Evolutionary conservation across 441 rosid genomes (phyloP).

Genomic region (Macaranga tanarius): DNA sequence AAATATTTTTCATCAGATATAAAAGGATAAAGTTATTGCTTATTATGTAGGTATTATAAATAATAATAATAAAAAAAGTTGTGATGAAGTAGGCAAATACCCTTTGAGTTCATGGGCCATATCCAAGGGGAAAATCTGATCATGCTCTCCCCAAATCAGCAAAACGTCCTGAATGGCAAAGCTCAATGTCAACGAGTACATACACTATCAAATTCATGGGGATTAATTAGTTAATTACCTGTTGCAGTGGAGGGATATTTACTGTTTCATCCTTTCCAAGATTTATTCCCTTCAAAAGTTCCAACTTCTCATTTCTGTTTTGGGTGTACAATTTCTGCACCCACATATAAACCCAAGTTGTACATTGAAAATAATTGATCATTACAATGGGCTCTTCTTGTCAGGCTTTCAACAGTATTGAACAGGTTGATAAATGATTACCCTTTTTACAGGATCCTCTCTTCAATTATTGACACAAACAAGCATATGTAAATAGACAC

Average conservation of each 20-base stretch:
- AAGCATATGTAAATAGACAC: too few species aligned
- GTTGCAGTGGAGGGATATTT: conserved; percentile 51
- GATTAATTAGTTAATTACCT: conserved; percentile 36
- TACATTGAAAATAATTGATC: neutral
- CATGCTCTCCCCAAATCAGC: conserved; percentile 73
- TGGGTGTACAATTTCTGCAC: conserved; percentile 54
- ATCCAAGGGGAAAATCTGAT: conserved; percentile 62
- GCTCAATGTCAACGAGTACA: too few species aligned
- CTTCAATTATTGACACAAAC: neutral
- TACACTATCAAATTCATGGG: too few species aligned
- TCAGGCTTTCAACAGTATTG: neutral
- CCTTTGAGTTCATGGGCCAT: conserved; percentile 64
- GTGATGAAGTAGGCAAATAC: conserved; percentile 33
- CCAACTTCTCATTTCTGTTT: conserved; percentile 65
- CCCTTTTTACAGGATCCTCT: neutral
- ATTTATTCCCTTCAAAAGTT: conserved; percentile 57
- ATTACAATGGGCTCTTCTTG: neutral
- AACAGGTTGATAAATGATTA: neutral
- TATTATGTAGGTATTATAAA: too few species aligned
- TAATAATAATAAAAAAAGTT: too few species aligned
- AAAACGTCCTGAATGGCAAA: conserved; percentile 26
- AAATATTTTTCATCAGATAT: too few species aligned
- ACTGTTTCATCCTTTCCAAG: conserved; percentile 41
- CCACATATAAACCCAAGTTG: neutral
- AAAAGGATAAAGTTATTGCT: too few species aligned